Evolutionary conservation across 129 eudicot genomes (phyloP).

Genomic region (Silybum marianum): DNA sequence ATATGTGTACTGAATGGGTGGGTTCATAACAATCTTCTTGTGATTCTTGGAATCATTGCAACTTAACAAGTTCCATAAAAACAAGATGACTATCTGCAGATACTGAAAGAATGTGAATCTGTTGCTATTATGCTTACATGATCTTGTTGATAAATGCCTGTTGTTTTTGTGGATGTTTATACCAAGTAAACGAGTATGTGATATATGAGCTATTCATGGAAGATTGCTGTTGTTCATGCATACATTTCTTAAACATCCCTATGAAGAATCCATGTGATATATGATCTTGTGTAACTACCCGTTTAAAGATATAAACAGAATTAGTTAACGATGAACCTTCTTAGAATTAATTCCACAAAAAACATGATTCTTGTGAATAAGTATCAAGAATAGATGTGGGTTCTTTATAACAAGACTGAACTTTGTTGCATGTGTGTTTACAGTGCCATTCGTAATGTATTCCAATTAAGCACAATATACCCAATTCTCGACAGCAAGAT

Average conservation of each 20-base stretch:
- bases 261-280: neutral
- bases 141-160: neutral
- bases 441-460: conserved; percentile 71
- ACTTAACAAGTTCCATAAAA: neutral
- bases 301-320: neutral
- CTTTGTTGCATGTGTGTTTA: conserved; percentile 23
- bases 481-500: conserved; percentile 32
- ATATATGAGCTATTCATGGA: neutral
- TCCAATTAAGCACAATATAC: conserved; percentile 42
- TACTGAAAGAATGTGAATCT: neutral
- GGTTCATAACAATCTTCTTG: neutral
- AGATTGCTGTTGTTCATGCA: conserved; percentile 2
- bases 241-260: neutral
- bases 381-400: neutral
- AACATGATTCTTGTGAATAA: neutral
- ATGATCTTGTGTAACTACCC: neutral
- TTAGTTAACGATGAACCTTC: neutral
- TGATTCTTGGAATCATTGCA: neutral
- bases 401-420: neutral
- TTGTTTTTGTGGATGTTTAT: conserved; percentile 1
- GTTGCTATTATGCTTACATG: neutral
- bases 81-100: conserved; percentile 7
- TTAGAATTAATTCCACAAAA: conserved; percentile 7
- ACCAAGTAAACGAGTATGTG: conserved; percentile 1
- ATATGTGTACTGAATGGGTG: neutral